Evolutionary conservation across 2,329 filamentous ascomycete species (phyloP), one percentile per base, ranked within the genome.

Genomic region (Cadophora sp.): DNA sequence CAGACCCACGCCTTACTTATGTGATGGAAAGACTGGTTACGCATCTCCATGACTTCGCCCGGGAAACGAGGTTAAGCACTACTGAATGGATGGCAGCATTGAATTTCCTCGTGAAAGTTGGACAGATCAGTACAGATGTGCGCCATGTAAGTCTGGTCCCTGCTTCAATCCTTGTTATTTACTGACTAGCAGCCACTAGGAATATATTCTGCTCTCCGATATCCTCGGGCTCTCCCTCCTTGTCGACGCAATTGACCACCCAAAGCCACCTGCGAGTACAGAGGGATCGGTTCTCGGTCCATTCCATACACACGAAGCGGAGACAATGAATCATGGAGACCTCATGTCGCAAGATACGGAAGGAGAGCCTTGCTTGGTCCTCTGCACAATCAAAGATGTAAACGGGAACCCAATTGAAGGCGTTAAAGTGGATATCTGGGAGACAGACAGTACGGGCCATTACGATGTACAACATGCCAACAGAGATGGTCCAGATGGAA

Each of bases 141-240:
- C 86, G 92, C 72, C 90, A 93, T 79, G 89, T 91, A 80, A 56
- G 83, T 79, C 43, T 22, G 19, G 46, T 61, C 40, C 37, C 34
- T 26, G 50, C 4, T 4, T 64, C 16, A 3, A 5, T 14, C 8
- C 6, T n/a, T 19, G 9, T 8, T 27, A 16, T 22, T 27, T 51
- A 31, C 37, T 70, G 4, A 71, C 19, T 9, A 1, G 12, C 29
- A 11, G 19, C 34, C 19, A 2, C 24, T 72, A 89, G 85, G 91
- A 94, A 84, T 94, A 92, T 82, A 94, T 95, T 79, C 87, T 95
- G 48, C 88, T 95, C 71, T 92, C 90, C 72, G 92, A 96, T 79
- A 85, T 93, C 51, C 85, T 95, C 26, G 92, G 92, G 48, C 87
- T 96, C 43, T 94, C 91, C 26, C 86, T 94, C 68, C 87, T 96